Conservation (phyloP, 2,329 filamentous ascomycete genomes). For the Metarhizium rileyi region DNA sequence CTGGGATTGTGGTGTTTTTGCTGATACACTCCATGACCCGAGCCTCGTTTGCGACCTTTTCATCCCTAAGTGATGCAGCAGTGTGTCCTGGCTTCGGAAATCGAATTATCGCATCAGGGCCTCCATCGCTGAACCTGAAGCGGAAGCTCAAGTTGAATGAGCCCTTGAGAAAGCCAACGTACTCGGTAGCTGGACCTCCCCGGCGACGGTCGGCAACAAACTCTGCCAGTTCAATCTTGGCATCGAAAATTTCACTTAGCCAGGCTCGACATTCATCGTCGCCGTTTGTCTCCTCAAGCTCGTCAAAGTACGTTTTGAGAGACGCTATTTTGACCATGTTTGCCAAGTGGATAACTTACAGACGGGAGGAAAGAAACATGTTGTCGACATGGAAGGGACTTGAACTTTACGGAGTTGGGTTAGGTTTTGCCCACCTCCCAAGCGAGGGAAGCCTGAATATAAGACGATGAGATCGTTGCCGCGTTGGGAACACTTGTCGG, state of each 20-base stretch:
- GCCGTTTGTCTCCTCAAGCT: slow-evolving; percentile 13
- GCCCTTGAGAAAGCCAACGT: slow-evolving; percentile 16
- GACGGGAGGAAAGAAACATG: too few species aligned
- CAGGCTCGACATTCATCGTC: slow-evolving; percentile 15
- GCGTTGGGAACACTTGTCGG: too few species aligned
- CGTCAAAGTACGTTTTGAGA: slow-evolving; percentile 8
- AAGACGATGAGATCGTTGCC: too few species aligned
- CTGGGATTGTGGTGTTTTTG: slow-evolving; percentile 20
- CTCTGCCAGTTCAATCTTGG: slow-evolving; percentile 12
- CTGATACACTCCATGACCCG: slow-evolving; percentile 17
- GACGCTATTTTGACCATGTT: too few species aligned
- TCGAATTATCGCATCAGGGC: slow-evolving; percentile 16
- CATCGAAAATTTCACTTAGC: slow-evolving; percentile 11
- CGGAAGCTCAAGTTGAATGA: slow-evolving; percentile 20
- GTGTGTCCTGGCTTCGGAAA: slow-evolving; percentile 17
- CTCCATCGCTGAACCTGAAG: slow-evolving; percentile 12
- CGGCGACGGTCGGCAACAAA: slow-evolving; percentile 13
- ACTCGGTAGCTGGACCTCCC: slow-evolving; percentile 10
- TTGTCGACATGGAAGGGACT: too few species aligned
- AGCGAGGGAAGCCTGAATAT: too few species aligned
- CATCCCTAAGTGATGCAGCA: slow-evolving; percentile 13
- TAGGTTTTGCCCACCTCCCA: too few species aligned
- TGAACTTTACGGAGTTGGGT: too few species aligned
- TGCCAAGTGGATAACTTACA: too few species aligned
- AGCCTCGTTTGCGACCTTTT: slow-evolving; percentile 23